Evolutionary conservation across 2,329 filamentous ascomycete genomes (phyloP).

Genomic region (Coccinonectria pachysandricola): DNA sequence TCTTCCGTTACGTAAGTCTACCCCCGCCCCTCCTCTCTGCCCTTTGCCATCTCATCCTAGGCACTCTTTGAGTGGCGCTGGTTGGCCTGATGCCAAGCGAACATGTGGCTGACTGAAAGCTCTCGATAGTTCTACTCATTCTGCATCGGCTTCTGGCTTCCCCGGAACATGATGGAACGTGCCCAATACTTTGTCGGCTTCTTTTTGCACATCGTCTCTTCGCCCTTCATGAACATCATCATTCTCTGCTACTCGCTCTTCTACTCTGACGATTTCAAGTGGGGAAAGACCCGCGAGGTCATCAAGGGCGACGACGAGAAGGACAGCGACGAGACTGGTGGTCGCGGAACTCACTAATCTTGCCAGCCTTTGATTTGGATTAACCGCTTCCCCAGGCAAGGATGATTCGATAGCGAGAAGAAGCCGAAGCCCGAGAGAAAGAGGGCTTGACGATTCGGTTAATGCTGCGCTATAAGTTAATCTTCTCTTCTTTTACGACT

Average conservation of each 20-base stretch:
- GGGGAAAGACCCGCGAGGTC: conserved; percentile 35
- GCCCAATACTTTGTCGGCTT: conserved; percentile 29
- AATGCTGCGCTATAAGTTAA: too few species aligned
- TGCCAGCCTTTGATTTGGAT: too few species aligned
- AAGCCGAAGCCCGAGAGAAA: too few species aligned
- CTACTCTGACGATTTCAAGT: conserved; percentile 34
- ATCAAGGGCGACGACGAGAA: conserved; percentile 18
- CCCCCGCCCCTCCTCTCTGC: background rate
- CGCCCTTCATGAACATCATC: conserved; percentile 33
- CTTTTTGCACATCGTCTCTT: conserved; percentile 26
- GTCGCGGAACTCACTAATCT: conserved; percentile 15
- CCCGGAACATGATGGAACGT: conserved; percentile 27
- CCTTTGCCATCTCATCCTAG: too few species aligned
- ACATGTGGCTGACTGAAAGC: conserved; percentile 7
- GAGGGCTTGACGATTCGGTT: too few species aligned
- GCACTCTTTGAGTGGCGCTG: conserved; percentile 1
- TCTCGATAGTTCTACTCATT: conserved; percentile 29
- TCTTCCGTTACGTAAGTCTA: conserved; percentile 30
- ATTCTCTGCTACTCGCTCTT: conserved; percentile 31
- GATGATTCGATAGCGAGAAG: too few species aligned
- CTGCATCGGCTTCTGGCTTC: conserved; percentile 32
- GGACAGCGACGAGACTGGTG: conserved; percentile 14
- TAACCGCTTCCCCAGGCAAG: too few species aligned
- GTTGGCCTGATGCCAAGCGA: conserved; percentile 1
- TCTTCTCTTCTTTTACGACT: too few species aligned